Percentiles rank a stretch among this genome's conserved stretches.
Evolutionary conservation across 2,329 filamentous ascomycete species (phyloP).

Genomic region (Sporothrix protearum): DNA sequence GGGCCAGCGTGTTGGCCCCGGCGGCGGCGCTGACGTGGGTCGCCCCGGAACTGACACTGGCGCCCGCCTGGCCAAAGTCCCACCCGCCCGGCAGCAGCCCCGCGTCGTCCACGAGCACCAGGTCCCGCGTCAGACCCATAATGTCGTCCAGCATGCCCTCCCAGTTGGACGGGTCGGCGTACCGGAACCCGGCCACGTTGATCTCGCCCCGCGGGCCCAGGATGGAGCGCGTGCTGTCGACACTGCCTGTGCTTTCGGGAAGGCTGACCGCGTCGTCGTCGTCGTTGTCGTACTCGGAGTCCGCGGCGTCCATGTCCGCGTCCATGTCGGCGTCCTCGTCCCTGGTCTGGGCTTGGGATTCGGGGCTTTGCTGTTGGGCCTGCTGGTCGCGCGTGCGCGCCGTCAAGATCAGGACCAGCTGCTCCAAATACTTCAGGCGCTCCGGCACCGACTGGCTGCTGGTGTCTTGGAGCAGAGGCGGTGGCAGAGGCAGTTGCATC

Average conservation of each 20-base stretch:
- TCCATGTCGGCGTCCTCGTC: background rate
- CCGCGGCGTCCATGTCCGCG: background rate
- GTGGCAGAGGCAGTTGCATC: background rate
- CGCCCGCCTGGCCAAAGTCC: constrained; percentile 17
- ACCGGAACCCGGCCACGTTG: constrained; percentile 30
- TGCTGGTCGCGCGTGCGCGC: background rate
- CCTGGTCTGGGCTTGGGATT: background rate
- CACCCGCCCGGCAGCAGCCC: background rate
- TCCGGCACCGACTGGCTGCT: constrained; percentile 6
- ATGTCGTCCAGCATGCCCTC: constrained; percentile 32
- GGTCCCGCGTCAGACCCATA: constrained; percentile 26
- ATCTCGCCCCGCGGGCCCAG: background rate
- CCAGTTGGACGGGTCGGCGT: constrained; percentile 34
- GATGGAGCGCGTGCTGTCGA: background rate
- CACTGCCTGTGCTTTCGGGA: background rate
- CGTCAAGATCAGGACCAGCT: constrained; percentile 17
- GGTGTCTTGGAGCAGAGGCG: background rate
- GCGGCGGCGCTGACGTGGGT: background rate
- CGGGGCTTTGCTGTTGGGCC: background rate
- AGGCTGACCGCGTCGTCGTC: background rate
- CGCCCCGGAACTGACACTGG: background rate
- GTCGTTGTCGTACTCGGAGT: background rate
- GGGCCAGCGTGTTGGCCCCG: background rate
- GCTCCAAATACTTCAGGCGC: constrained; percentile 23
- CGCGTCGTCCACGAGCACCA: background rate